phyloP scores from a whole-genome alignment of 306 rosid species.

The Pterocarpus santalinus region DNA sequence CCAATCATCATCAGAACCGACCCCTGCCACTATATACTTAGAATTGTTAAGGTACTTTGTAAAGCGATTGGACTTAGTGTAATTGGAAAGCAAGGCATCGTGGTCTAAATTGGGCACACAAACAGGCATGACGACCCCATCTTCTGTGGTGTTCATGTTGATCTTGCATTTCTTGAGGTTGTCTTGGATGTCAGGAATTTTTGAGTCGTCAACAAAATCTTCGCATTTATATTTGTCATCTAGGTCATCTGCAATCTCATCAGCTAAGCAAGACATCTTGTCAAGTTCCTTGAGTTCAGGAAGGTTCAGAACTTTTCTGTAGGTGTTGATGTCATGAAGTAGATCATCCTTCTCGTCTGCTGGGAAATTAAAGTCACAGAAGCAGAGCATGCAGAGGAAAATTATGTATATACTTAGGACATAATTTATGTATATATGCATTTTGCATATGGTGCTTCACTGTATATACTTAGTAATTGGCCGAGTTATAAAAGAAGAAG shows the following conservation, averaged over 20 bases:
- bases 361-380: background rate
- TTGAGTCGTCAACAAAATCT: slow-evolving; percentile 39
- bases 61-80: slow-evolving; percentile 44
- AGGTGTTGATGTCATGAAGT: slow-evolving; percentile 72
- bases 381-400: background rate
- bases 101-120: slow-evolving; percentile 56
- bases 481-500: too few relatives aligned
- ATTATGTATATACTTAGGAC: background rate
- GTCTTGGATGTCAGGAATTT: slow-evolving; percentile 49
- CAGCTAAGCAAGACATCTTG: slow-evolving; percentile 70
- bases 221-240: slow-evolving; percentile 54
- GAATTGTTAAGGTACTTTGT: slow-evolving; percentile 66
- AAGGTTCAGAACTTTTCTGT: slow-evolving; percentile 55
- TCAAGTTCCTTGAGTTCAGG: slow-evolving; percentile 47
- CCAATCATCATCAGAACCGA: slow-evolving; percentile 78
- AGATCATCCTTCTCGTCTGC: slow-evolving; percentile 60
- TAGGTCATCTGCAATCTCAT: slow-evolving; percentile 59
- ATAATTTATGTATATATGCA: too few relatives aligned
- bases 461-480: too few relatives aligned
- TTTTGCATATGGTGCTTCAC: too few relatives aligned
- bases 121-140: slow-evolving; percentile 67
- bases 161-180: slow-evolving; percentile 57
- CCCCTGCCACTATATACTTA: slow-evolving; percentile 66
- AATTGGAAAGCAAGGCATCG: slow-evolving; percentile 50
- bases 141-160: slow-evolving; percentile 55